Evolutionary conservation across 108 stramenopile species (phyloP).

Genomic region (Skeletonema menzelii): DNA sequence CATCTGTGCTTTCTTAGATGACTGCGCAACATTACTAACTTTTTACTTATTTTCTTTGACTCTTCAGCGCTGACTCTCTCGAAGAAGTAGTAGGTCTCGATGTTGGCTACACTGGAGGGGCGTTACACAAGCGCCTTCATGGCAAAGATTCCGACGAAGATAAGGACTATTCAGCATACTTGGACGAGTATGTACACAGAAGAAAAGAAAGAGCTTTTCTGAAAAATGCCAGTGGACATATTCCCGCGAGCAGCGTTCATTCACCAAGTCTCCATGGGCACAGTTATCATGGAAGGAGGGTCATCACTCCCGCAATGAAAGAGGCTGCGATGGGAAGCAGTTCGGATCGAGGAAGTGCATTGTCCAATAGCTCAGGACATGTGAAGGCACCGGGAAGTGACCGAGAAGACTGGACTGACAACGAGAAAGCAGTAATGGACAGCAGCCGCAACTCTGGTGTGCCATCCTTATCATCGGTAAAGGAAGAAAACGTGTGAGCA

Average conservation of each 20-base stretch:
- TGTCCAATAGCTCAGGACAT: background rate
- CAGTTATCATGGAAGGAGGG: background rate
- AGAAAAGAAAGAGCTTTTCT: slow-evolving; percentile 11
- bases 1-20: background rate
- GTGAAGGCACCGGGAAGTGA: background rate
- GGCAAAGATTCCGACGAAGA: slow-evolving; percentile 26
- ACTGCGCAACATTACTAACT: background rate
- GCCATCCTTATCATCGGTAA: background rate
- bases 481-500: background rate
- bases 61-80: slow-evolving; percentile 58
- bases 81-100: slow-evolving; percentile 80
- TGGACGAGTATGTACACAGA: slow-evolving; percentile 37
- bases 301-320: background rate
- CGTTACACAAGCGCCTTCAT: slow-evolving; percentile 9
- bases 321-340: background rate
- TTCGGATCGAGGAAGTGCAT: too few relatives aligned
- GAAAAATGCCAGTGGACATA: slow-evolving; percentile 1
- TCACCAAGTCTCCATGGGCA: background rate
- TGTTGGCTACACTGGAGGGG: slow-evolving; percentile 59
- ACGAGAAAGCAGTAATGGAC: background rate
- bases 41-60: background rate
- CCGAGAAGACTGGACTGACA: background rate
- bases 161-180: background rate
- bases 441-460: background rate
- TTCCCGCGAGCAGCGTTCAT: background rate